Evolutionary conservation across 2,329 filamentous ascomycete species (phyloP).

Genomic region (Stemphylium vesicarium): DNA sequence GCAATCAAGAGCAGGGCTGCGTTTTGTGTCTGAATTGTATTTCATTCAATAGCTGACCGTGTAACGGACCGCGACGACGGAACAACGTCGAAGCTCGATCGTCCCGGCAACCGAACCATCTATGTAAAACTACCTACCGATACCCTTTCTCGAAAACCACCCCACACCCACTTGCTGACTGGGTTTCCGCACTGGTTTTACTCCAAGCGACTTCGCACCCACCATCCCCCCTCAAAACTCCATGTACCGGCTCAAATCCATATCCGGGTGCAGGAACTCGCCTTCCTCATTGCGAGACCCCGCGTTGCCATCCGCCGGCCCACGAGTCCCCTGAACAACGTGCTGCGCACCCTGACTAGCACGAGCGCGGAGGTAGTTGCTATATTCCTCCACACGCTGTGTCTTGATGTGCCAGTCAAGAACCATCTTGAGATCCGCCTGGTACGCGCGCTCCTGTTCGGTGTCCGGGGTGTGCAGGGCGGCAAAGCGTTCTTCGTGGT

Average conservation of each 20-base stretch:
- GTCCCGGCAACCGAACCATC: background rate
- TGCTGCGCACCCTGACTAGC: constrained; percentile 19
- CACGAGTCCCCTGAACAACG: constrained; percentile 5
- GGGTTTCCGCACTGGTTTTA: too few relatives aligned
- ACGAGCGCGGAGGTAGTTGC: constrained; percentile 22
- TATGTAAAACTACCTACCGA: background rate
- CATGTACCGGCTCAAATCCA: background rate
- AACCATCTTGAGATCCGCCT: constrained; percentile 5
- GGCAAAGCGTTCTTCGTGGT: background rate
- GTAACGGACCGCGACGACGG: too few relatives aligned
- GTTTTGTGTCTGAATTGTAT: background rate
- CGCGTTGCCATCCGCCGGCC: background rate
- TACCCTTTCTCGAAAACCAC: too few relatives aligned
- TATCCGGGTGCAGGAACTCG: background rate
- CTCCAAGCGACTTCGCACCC: background rate
- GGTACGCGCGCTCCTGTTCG: background rate
- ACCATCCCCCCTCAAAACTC: background rate
- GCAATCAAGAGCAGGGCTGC: background rate
- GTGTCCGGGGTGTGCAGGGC: background rate
- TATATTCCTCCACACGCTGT: constrained; percentile 30
- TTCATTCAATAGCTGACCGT: background rate
- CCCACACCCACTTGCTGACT: too few relatives aligned
- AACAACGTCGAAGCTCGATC: background rate
- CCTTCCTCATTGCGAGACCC: background rate
- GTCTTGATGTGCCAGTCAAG: constrained; percentile 28